Evolutionary conservation across 2,329 filamentous ascomycete genomes (phyloP), one percentile per base, ranked within the genome.

Genomic region (Ceratocystis smalleyi): DNA sequence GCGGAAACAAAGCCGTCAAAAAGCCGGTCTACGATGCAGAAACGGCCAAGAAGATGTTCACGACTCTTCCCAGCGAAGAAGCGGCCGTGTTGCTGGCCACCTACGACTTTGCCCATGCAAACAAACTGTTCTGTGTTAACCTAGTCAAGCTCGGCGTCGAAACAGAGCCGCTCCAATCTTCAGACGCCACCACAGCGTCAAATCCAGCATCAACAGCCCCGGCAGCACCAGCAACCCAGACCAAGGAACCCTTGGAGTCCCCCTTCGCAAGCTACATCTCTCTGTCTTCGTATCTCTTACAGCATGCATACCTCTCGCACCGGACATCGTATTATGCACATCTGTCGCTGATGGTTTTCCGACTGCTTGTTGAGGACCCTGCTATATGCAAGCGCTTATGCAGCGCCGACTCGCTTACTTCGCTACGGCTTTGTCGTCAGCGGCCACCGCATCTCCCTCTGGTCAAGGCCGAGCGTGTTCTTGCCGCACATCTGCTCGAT

Each of bases 51-150:
- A 83, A 86, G 65, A 81, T 91, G 72, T 96, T 97, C 71, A 80
- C 84, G 4, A 81, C 84, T 67, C 75, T 96, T 86, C 95, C 77
- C 75, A 87, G 79, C 3, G 6, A 22, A 43, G 22, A 32, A 6
- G 88, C 90, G 17, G 85, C 91, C 3, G 79, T 95, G 2, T 76
- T 97, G 3, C 79, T 99, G 43, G 86, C 90, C 0, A 86, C 89
- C 0, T 99, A 97, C 72, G 94, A 97, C 73, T 97, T 97, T 72
- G 85, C 86, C 2, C 88, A 95, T 71, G 88, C 91, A 43, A 99
- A 97, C 77, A 97, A 96, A 75, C 79, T 96, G 7, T 97, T 99
- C 74, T 92, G 89, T 73, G 87, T 89, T 72, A 91, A 87, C 69
- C 76, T 99, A 54, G 83, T 96, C 62, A 85, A 83, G 1, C 72